Conservation (phyloP, 352 stramenopile genomes). For the Phytophthora citricola region DNA sequence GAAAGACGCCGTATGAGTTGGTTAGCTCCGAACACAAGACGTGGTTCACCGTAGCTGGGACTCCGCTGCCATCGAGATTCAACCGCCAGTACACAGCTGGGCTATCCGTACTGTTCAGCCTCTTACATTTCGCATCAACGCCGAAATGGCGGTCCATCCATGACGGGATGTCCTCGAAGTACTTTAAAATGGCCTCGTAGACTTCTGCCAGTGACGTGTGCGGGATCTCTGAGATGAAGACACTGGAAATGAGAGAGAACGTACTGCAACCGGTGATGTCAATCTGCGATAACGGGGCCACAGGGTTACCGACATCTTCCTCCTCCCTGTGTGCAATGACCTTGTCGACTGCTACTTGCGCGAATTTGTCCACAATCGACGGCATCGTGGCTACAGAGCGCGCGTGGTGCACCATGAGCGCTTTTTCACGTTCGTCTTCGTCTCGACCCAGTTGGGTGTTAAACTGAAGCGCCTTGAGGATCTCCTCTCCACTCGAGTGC, state of each 20-base stretch:
- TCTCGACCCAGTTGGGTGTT: slow-evolving; percentile 25
- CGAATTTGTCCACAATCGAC: slow-evolving; percentile 26
- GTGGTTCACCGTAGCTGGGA: slow-evolving; percentile 29
- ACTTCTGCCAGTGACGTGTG: slow-evolving; percentile 37
- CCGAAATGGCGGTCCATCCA: slow-evolving; percentile 43
- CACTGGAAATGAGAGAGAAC: slow-evolving; percentile 50
- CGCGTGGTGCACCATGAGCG: slow-evolving; percentile 24
- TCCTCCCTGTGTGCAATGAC: slow-evolving; percentile 21
- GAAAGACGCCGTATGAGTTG: slow-evolving; percentile 27
- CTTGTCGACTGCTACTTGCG: slow-evolving; percentile 31
- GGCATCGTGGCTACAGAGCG: slow-evolving; percentile 27
- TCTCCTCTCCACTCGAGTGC: slow-evolving; percentile 29
- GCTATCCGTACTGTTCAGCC: slow-evolving; percentile 17
- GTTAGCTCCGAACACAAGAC: slow-evolving; percentile 35
- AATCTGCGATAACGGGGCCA: slow-evolving; percentile 33
- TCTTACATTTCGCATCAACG: slow-evolving; percentile 22
- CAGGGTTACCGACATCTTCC: slow-evolving; percentile 7
- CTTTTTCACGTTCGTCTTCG: slow-evolving; percentile 16
- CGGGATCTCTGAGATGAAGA: slow-evolving; percentile 63
- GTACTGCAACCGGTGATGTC: slow-evolving; percentile 34
- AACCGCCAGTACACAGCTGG: slow-evolving; percentile 29
- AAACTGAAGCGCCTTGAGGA: slow-evolving; percentile 30
- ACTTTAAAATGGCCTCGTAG: slow-evolving; percentile 27
- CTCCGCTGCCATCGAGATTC: slow-evolving; percentile 17
- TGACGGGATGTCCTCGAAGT: slow-evolving; percentile 27